Conservation (phyloP, 345 rosid genomes). For the Noccaea caerulescens region DNA sequence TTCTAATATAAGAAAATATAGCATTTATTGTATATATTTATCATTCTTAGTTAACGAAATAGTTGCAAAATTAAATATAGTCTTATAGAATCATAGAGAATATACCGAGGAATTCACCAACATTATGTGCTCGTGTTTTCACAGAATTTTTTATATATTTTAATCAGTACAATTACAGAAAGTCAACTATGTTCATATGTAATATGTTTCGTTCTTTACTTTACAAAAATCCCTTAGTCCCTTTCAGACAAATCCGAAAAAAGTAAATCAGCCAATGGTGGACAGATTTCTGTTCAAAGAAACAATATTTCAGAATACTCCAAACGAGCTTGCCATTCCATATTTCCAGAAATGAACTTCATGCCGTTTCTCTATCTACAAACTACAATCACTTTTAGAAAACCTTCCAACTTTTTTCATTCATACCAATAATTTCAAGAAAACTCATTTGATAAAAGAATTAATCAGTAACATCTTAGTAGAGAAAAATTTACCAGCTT, state of each 20-base stretch:
- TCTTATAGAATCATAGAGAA: constrained; percentile 15
- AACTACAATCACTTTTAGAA: constrained; percentile 15
- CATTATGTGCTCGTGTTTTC: constrained; percentile 26
- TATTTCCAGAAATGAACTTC: constrained; percentile 28
- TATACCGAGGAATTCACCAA: constrained; percentile 25
- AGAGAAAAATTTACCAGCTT: constrained; percentile 11
- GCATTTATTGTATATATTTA: not conserved
- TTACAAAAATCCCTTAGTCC: not conserved
- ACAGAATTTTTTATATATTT: too few relatives aligned
- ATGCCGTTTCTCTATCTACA: constrained; percentile 27
- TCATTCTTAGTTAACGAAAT: not conserved
- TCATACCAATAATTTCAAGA: not conserved
- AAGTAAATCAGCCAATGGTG: constrained; percentile 13
- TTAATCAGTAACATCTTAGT: not conserved
- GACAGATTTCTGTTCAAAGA: constrained; percentile 26
- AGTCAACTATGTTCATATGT: constrained; percentile 41
- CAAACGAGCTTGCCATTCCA: constrained; percentile 25
- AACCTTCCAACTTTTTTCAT: not conserved
- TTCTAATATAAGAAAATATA: not conserved
- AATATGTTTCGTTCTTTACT: constrained; percentile 27
- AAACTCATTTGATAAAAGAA: not conserved
- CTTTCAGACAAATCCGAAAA: constrained; percentile 34
- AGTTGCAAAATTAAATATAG: not conserved
- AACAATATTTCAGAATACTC: constrained; percentile 18
- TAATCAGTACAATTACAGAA: constrained; percentile 17